Conservation (phyloP, 129 eudicot species). For the Gnaphalium uliginosum region DNA sequence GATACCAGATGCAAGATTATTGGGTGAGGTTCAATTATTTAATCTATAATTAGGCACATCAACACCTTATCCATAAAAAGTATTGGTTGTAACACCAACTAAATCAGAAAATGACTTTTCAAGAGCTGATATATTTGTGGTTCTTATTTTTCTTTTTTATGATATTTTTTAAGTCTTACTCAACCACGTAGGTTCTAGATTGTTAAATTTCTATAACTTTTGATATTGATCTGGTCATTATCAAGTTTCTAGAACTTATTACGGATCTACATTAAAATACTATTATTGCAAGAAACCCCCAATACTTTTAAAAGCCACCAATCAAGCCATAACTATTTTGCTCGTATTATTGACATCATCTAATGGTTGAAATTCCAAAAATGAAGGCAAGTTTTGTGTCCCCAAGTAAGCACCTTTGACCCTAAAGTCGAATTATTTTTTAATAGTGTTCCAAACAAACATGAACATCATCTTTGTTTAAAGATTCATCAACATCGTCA, state of each 20-base stretch:
- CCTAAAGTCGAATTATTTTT: constrained; percentile 6
- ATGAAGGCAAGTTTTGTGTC: constrained; percentile 5
- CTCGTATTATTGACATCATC: constrained; percentile 7
- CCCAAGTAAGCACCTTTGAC: constrained; percentile 24
- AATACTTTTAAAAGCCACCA: constrained; percentile 22
- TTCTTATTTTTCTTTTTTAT: not conserved
- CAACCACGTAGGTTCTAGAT: not conserved
- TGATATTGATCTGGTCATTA: constrained; percentile 12
- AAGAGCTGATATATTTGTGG: constrained; percentile 8
- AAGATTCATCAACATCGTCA: constrained; percentile 35
- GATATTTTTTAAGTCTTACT: not conserved
- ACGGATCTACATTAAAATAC: not conserved
- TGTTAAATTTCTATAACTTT: not conserved
- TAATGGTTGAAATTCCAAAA: constrained; percentile 7
- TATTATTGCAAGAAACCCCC: constrained; percentile 18
- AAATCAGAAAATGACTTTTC: constrained; percentile 14
- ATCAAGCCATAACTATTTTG: constrained; percentile 36
- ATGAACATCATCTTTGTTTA: constrained; percentile 32
- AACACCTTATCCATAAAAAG: constrained; percentile 23
- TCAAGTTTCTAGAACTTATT: constrained; percentile 14
- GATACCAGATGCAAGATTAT: constrained; percentile 2
- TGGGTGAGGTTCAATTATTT: constrained; percentile 19
- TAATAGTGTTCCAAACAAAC: constrained; percentile 26
- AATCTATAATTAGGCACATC: constrained; percentile 25
- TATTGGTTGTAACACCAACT: constrained; percentile 11